Base-by-base conservation (phyloP, 208 protist genomes). In the Crithidia expoeki region DNA sequence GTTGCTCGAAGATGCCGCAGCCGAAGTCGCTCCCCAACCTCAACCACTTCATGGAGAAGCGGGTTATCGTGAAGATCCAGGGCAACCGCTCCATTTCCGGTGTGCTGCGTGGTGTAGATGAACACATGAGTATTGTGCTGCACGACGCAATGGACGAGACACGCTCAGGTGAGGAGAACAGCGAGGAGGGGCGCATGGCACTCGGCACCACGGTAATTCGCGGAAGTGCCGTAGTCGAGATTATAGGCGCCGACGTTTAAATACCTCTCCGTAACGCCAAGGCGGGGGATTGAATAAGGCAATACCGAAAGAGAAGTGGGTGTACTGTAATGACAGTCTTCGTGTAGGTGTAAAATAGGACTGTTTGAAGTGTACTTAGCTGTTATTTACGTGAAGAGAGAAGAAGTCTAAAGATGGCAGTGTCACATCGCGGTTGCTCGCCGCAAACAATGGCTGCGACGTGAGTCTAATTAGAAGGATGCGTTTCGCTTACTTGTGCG, bases 81-180 rank as follows among this genome's bases (percentile, higher is more conserved):
- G 98, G 94, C 27, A 98, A 98, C 57, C 95, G 97, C 42, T 91
- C 79, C 28, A 86, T 99, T 44, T 94, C 84, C 11, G 98, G 98
- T 17, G 83, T 97, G 9, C 88, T 99, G 36, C 92, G 98, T 33
- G 98, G 98, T 9, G 98, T 97, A 23, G 98, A 99, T 79, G 77
- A 97, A 66, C 99, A 98, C 77, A 98, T 99, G 97, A 99, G 98
- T 64, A 79, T 99, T 42, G 98, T 99, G 19, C 83, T 99, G 12
- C 90, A 98, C 71, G 95, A 99, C 59, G 96, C 97, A n/a, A 79
- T 97, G 14, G 98, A 99, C 73, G 93, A 98, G 38, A 91, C 90
- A 2, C 71, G 68, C 6, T 50, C 50, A 10, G 67, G 33, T 4
- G 14, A 42, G 14, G 59, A 32, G n/a, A 65, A 60, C 57, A 75